Conservation (phyloP, 441 rosid genomes). For the Gossypium lobatum region DNA sequence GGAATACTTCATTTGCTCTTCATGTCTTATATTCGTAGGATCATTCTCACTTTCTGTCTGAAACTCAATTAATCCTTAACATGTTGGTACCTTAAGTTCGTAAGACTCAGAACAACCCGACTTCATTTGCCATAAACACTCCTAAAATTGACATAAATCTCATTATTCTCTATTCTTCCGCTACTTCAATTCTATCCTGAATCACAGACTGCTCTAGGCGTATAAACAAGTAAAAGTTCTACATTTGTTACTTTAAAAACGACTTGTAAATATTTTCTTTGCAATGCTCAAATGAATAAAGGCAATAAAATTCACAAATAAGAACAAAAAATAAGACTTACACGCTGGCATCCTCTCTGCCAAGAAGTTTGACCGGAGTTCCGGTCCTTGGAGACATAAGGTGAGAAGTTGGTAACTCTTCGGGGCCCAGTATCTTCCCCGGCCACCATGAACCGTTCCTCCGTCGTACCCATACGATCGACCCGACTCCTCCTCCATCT, state of each 20-base stretch:
- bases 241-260: background rate
- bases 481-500: constrained; percentile 52
- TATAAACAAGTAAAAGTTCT: background rate
- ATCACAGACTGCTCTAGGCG: background rate
- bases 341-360: constrained; percentile 99
- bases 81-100: background rate
- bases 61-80: background rate
- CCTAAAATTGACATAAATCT: background rate
- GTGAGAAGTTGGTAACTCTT: constrained; percentile 70
- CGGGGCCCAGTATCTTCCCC: constrained; percentile 75
- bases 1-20: background rate
- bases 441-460: constrained; percentile 99
- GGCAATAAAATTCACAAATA: background rate
- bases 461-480: constrained; percentile 96
- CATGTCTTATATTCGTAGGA: background rate
- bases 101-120: background rate
- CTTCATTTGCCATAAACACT: background rate
- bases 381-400: constrained; percentile 90
- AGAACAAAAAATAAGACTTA: constrained; percentile 29
- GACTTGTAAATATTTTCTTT: background rate
- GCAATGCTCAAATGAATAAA: background rate
- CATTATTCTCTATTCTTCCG: background rate
- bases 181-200: background rate
- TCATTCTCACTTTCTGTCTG: background rate
- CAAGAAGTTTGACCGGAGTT: constrained; percentile 97